Conservation (phyloP, 352 stramenopile species). For the Pythium coloratum region DNA sequence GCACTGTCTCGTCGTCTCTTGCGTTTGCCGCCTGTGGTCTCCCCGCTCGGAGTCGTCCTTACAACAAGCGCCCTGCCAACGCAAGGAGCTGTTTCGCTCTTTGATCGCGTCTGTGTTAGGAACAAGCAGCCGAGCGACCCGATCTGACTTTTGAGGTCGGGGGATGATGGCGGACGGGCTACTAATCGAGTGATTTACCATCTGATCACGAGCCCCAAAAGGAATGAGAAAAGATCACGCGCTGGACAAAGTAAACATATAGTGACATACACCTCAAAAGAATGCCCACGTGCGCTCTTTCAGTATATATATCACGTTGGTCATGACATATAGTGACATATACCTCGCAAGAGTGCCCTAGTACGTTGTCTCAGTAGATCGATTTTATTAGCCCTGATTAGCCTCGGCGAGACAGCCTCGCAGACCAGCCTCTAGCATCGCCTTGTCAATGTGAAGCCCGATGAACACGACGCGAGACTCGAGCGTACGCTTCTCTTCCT, state of each 20-base stretch:
- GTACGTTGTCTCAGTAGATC: constrained; percentile 6
- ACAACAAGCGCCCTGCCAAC: background rate
- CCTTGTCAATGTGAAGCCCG: constrained; percentile 50
- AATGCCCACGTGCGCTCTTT: no score
- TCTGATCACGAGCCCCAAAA: background rate
- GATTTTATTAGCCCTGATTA: background rate
- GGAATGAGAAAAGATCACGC: background rate
- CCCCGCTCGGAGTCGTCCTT: background rate
- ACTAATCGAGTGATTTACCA: background rate
- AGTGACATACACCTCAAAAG: constrained; percentile 16
- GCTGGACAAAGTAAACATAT: constrained; percentile 14
- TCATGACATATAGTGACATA: no score
- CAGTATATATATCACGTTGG: no score
- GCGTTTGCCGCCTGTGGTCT: constrained; percentile 1
- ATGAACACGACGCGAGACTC: constrained; percentile 74
- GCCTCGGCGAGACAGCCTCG: constrained; percentile 32
- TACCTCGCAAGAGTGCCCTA: constrained; percentile 11
- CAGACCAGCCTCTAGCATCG: constrained; percentile 38
- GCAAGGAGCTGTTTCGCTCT: background rate
- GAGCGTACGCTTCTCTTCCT: constrained; percentile 14
- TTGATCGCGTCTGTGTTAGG: constrained; percentile 1
- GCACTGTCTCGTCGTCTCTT: constrained; percentile 18
- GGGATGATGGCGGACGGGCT: background rate
- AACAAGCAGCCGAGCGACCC: background rate
- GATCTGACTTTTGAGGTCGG: background rate